Conservation (phyloP, 192 early-diverging fungal genomes). For the Backusella liffmaniae region DNA sequence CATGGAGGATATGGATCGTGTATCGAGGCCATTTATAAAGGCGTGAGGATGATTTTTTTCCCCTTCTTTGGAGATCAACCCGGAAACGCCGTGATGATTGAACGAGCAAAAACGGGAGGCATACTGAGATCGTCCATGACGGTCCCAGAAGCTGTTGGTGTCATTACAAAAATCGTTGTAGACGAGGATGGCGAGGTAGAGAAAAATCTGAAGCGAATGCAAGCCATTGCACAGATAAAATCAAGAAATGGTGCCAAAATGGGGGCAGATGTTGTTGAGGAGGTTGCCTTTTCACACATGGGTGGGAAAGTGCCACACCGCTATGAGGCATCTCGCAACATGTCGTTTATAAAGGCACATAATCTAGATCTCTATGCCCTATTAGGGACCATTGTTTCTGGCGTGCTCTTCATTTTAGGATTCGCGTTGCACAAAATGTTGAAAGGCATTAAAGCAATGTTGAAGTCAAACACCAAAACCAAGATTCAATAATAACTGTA, state of each 20-base stretch:
- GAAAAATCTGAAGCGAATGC: neutral
- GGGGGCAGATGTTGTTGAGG: conserved; percentile 9
- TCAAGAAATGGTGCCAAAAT: neutral
- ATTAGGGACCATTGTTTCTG: neutral
- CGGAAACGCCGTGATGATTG: neutral
- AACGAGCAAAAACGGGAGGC: neutral
- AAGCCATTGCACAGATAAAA: conserved; percentile 11
- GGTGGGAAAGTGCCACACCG: neutral
- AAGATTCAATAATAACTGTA: neutral
- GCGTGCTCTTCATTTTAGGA: neutral
- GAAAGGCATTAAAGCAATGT: neutral
- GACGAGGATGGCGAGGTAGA: neutral
- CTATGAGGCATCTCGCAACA: conserved; percentile 5
- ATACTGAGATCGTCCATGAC: neutral
- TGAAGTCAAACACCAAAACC: neutral
- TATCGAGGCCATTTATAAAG: conserved; percentile 2
- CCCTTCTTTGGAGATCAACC: conserved; percentile 28
- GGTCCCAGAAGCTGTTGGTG: neutral
- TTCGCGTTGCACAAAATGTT: neutral
- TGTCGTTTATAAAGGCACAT: neutral
- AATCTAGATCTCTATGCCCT: neutral
- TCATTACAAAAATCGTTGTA: neutral
- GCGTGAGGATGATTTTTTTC: conserved; percentile 21
- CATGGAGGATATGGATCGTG: conserved; percentile 5
- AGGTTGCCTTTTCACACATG: neutral